These are phyloP conservation scores for Penicillium turbatum DNA, from an alignment of 495 filamentous ascomycete genomes.

Conservation along the genomic window DNA sequence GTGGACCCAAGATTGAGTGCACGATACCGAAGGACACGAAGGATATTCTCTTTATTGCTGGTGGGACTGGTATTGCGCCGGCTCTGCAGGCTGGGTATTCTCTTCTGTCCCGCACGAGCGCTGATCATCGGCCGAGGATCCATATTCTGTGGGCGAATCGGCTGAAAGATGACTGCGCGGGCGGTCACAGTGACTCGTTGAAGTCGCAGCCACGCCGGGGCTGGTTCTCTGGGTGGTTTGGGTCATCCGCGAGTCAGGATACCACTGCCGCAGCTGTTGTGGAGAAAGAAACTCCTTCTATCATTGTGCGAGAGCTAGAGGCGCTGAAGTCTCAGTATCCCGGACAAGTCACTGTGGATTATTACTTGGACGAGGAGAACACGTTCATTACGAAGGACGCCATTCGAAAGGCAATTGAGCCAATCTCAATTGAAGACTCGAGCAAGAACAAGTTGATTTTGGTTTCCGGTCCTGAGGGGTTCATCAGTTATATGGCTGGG, in stretches of 20 bases:
- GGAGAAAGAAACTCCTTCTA: slow-evolving; percentile 15
- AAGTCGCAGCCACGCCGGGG: slow-evolving; percentile 16
- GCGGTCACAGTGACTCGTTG: slow-evolving; percentile 34
- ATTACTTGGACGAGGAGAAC: slow-evolving; percentile 75
- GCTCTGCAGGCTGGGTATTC: slow-evolving; percentile 73
- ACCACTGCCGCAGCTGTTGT: not conserved
- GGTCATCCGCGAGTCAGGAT: slow-evolving; percentile 5
- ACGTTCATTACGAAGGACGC: slow-evolving; percentile 53
- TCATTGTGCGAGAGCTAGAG: slow-evolving; percentile 60
- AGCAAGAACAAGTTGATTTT: slow-evolving; percentile 58
- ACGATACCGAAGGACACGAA: slow-evolving; percentile 50
- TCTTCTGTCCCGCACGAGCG: slow-evolving; percentile 40
- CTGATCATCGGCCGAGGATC: slow-evolving; percentile 35
- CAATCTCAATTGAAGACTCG: slow-evolving; percentile 16
- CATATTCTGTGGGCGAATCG: slow-evolving; percentile 69
- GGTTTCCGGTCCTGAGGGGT: slow-evolving; percentile 86
- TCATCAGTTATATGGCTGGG: slow-evolving; percentile 74
- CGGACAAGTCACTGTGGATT: slow-evolving; percentile 56
- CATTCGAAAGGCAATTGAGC: slow-evolving; percentile 36
- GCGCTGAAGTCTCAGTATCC: slow-evolving; percentile 52
- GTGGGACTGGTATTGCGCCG: slow-evolving; percentile 90
- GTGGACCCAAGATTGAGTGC: slow-evolving; percentile 73
- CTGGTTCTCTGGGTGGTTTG: slow-evolving; percentile 35
- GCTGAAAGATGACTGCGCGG: slow-evolving; percentile 53
- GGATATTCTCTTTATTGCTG: slow-evolving; percentile 77